These are phyloP conservation scores for Phaeotremella fagi DNA, from an alignment of 768 basidiomycete species.

Conservation along the genomic window DNA sequence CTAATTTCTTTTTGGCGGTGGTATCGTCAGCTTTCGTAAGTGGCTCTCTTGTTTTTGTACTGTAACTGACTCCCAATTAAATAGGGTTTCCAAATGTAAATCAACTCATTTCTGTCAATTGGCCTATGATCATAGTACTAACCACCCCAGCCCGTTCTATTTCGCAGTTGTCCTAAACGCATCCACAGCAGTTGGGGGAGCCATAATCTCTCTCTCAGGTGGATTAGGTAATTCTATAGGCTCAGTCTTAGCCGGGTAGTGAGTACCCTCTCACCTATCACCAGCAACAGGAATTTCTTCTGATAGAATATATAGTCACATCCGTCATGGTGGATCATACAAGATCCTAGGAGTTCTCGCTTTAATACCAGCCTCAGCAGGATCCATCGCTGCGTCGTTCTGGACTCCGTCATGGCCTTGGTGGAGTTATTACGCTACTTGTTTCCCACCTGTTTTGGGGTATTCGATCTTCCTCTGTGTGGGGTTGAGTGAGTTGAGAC, in stretches of 20 bases:
- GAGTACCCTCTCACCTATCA: constrained; percentile 4
- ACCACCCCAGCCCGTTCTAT: constrained; percentile 40
- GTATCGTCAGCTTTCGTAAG: constrained; percentile 43
- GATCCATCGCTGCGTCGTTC: constrained; percentile 25
- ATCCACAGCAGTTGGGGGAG: constrained; percentile 40
- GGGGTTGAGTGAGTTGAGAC: constrained; percentile 31
- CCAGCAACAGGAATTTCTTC: not conserved
- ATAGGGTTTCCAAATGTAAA: constrained; percentile 38
- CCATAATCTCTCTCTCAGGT: constrained; percentile 38
- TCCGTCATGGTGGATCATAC: constrained; percentile 38
- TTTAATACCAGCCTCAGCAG: constrained; percentile 30
- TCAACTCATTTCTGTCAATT: not conserved
- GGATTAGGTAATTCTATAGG: constrained; percentile 42
- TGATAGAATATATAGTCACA: constrained; percentile 18
- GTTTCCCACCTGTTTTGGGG: constrained; percentile 40
- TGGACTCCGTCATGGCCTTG: constrained; percentile 36
- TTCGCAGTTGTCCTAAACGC: constrained; percentile 45
- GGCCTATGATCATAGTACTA: constrained; percentile 3
- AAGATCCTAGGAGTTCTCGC: constrained; percentile 28
- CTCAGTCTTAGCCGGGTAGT: constrained; percentile 43
- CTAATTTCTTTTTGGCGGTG: constrained; percentile 42
- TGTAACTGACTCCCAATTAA: not conserved
- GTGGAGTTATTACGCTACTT: constrained; percentile 35
- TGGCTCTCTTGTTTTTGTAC: not conserved
- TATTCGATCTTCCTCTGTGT: constrained; percentile 45